Evolutionary conservation across 805 yeast species (phyloP).

Genomic region (Kuraishia cidri): DNA sequence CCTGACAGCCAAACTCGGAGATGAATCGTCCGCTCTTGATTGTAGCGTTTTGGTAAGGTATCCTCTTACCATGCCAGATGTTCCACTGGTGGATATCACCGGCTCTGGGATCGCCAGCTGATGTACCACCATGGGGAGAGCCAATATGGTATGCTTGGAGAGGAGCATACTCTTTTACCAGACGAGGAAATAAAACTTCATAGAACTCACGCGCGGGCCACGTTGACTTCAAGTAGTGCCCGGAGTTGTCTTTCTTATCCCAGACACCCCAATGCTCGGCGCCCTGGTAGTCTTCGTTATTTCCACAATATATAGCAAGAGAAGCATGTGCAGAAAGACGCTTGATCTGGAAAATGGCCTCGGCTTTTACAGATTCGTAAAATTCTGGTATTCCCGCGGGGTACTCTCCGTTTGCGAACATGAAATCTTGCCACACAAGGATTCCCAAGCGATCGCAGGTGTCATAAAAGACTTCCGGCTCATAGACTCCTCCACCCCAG

Average conservation of each 20-base stretch:
- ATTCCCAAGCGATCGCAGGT: conserved; percentile 34
- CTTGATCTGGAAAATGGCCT: conserved; percentile 26
- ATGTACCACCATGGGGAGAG: conserved; percentile 36
- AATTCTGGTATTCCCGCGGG: conserved; percentile 32
- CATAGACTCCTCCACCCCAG: conserved; percentile 44
- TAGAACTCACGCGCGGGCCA: conserved; percentile 36
- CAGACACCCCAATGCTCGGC: conserved; percentile 27
- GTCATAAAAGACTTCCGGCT: conserved; percentile 29
- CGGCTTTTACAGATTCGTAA: conserved; percentile 22
- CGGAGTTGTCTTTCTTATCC: conserved; percentile 17
- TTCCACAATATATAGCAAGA: conserved; percentile 31
- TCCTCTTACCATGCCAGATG: conserved; percentile 46
- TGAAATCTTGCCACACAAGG: conserved; percentile 46
- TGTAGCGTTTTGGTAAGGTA: conserved; percentile 39
- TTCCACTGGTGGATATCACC: conserved; percentile 52
- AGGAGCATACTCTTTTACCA: conserved; percentile 15
- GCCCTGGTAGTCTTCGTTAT: conserved; percentile 38
- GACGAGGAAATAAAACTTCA: conserved; percentile 26
- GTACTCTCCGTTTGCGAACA: conserved; percentile 51
- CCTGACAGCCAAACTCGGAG: conserved; percentile 47
- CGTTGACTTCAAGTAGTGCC: conserved; percentile 19
- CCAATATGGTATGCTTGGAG: conserved; percentile 33
- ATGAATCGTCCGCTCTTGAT: conserved; percentile 37
- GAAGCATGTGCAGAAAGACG: conserved; percentile 31
- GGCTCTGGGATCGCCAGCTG: conserved; percentile 23